phyloP scores from a whole-genome alignment of 164 flowering plant species.

The Hamamelis virginiana region DNA sequence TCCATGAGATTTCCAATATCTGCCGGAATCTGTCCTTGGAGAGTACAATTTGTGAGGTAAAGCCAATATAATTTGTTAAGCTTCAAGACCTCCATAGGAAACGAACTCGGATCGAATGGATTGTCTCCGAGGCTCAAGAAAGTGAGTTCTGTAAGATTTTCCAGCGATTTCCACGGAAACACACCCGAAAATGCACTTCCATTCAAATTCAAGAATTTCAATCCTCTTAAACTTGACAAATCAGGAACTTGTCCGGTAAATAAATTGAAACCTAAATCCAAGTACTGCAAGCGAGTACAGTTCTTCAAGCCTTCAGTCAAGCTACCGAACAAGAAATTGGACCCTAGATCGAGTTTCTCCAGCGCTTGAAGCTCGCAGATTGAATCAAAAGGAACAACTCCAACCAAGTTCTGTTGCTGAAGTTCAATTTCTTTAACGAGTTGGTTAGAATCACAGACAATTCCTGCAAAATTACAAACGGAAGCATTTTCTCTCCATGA shows the following conservation, averaged over 20 bases:
- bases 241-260: constrained; percentile 56
- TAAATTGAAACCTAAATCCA: constrained; percentile 51
- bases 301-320: constrained; percentile 35
- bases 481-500: constrained; percentile 37
- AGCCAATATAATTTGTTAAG: constrained; percentile 54
- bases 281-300: constrained; percentile 39
- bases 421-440: constrained; percentile 48
- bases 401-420: constrained; percentile 22
- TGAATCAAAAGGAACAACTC: constrained; percentile 46
- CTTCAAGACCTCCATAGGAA: constrained; percentile 50
- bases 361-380: constrained; percentile 49
- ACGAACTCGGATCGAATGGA: constrained; percentile 37
- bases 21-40: constrained; percentile 33
- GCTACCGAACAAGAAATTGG: constrained; percentile 43
- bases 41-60: constrained; percentile 53
- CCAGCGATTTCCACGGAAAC: constrained; percentile 62
- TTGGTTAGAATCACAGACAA: constrained; percentile 41
- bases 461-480: constrained; percentile 55
- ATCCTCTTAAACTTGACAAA: constrained; percentile 32
- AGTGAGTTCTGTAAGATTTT: constrained; percentile 32
- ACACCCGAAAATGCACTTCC: constrained; percentile 52
- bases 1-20: constrained; percentile 27
- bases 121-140: constrained; percentile 68
- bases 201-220: constrained; percentile 44
- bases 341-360: constrained; percentile 39